Conservation (phyloP, 225 moss, liverwort and hornwort genomes). For the Rhytidiadelphus loreus region DNA sequence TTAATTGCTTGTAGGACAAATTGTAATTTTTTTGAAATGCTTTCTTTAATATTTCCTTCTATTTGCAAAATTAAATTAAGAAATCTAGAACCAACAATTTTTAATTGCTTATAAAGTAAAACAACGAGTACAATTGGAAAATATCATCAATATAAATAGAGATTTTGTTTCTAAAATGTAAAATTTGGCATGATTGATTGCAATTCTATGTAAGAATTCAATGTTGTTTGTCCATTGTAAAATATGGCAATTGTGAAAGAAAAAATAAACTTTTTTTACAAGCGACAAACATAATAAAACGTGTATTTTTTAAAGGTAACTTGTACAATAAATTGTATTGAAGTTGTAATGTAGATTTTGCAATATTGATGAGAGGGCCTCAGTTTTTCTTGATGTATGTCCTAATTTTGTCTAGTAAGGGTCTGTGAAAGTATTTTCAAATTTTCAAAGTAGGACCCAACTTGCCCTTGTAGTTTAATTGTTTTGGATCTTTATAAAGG, state of each 20-base stretch:
- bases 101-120: not conserved
- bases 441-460: too few species aligned
- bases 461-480: too few species aligned
- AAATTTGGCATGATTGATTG: not conserved
- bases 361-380: accelerated
- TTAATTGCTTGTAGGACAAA: not conserved
- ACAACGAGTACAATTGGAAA: not conserved
- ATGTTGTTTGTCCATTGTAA: not conserved
- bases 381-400: too few species aligned
- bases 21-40: not conserved
- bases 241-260: not conserved
- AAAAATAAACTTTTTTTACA: too few species aligned
- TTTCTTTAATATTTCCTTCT: too few species aligned
- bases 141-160: not conserved
- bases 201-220: not conserved
- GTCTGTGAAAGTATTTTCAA: not conserved
- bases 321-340: not conserved
- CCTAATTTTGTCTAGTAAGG: accelerated
- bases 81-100: too few species aligned
- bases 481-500: not conserved
- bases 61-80: not conserved
- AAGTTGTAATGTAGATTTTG: not conserved
- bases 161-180: not conserved
- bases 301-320: not conserved
- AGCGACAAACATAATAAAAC: not conserved